Evolutionary conservation across 2,329 filamentous ascomycete species (phyloP), one percentile per base, ranked within the genome.

Genomic region (Zymoseptoria tritici): DNA sequence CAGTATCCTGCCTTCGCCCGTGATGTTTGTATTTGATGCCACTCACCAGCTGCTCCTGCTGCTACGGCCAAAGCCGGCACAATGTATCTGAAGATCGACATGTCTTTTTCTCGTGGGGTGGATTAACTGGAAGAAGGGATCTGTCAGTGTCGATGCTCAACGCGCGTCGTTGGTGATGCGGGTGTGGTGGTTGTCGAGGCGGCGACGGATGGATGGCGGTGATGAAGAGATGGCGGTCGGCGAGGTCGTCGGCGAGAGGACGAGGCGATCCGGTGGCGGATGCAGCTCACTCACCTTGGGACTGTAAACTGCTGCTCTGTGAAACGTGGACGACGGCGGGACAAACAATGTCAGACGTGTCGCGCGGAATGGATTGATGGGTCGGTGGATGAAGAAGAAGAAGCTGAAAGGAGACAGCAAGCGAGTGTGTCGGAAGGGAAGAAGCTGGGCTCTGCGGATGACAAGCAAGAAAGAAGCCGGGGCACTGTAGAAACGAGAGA

Each of bases 41-140:
- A 62, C 64, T 65, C 78, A 79, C 82, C 83, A 66, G 79, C 74
- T 63, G 78, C 83, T 60, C 78, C 68, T 72, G 79, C 76, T 69
- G 78, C 78, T 59, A 80, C 76, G 67, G 82, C 81, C 73, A 86
- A 75, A 63, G 77, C 80, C 64, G 83, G 81, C 63, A 85, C 74
- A 66, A 82, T 76, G 76, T 82, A 80, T 75, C 80, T 83, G 70
- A 77, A 74, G 67, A 77, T 78, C 80, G 84, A 84, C 73, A 57
- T 63, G 58, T 60, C 36, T 58, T 57, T 56, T 57, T 22, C 60
- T 54, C 60, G 59, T 60, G 61, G 54, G 59, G 52, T 58, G 62
- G 6, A 46, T 46, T 46, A 46, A 46, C 36, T 46, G 36, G 13
- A n/a, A n/a, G 36, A 46, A 46, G 36, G 36, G 36, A 46, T 46